Conservation (phyloP, 768 basidiomycete species). For the Macrolepiota dolichaula region DNA sequence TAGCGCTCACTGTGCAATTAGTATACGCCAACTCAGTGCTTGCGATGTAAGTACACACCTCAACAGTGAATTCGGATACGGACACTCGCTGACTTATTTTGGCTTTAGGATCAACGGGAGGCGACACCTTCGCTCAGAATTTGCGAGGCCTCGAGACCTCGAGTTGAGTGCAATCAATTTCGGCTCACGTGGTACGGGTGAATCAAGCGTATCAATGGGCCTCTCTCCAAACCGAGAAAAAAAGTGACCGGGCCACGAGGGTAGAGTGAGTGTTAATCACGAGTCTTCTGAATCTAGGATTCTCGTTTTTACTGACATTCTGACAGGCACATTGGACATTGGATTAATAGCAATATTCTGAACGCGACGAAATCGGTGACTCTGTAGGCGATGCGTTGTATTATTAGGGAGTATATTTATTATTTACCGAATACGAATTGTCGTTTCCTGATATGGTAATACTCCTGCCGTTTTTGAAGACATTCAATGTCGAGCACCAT, state of each 20-base stretch:
- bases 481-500: no score
- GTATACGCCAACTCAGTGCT: slow-evolving; percentile 10
- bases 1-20: background rate
- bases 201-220: background rate
- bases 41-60: slow-evolving; percentile 4
- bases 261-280: background rate
- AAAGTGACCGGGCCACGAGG: background rate
- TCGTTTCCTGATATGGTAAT: background rate
- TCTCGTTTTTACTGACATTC: background rate
- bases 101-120: slow-evolving; percentile 5
- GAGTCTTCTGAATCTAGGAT: background rate
- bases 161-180: background rate
- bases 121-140: slow-evolving; percentile 8
- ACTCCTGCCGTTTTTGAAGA: background rate
- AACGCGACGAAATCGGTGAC: background rate
- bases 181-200: background rate
- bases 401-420: background rate
- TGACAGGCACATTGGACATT: background rate
- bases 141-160: background rate
- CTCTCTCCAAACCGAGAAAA: background rate
- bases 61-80: background rate
- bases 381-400: background rate
- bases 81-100: background rate
- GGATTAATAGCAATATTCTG: background rate
- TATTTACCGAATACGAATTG: background rate